Evolutionary conservation across 2,329 filamentous ascomycete genomes (phyloP).

Genomic region (Exophiala lecanii-corni): DNA sequence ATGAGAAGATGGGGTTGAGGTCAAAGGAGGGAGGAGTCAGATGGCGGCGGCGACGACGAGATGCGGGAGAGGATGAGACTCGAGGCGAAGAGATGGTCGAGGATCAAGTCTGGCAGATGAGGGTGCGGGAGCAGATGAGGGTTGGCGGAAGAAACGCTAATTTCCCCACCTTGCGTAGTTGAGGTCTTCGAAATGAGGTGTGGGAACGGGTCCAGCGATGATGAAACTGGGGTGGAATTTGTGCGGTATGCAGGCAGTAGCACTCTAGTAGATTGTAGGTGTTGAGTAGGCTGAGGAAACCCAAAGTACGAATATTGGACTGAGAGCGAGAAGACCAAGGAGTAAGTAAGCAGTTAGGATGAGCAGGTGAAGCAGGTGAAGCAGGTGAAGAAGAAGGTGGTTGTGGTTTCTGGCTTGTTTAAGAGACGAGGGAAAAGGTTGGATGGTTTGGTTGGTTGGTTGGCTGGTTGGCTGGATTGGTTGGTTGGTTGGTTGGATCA

Average conservation of each 20-base stretch:
- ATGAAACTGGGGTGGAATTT: conserved; percentile 21
- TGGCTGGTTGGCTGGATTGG: no score
- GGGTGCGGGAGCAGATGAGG: conserved; percentile 21
- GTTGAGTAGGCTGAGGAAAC: conserved; percentile 7
- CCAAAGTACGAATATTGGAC: conserved; percentile 1
- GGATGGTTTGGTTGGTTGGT: no score
- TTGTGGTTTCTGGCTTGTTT: no score
- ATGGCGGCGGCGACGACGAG: conserved; percentile 10
- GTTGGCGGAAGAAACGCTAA: conserved; percentile 27
- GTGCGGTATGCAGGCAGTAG: conserved; percentile 9
- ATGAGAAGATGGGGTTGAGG: conserved; percentile 8
- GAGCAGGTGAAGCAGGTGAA: conserved; percentile 26
- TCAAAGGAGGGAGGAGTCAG: conserved; percentile 3
- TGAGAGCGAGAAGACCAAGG: background rate
- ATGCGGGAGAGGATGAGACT: conserved; percentile 6
- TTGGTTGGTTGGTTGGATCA: no score
- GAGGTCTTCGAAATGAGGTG: conserved; percentile 26
- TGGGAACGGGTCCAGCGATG: conserved; percentile 22
- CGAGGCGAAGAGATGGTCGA: conserved; percentile 21
- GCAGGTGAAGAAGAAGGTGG: conserved; percentile 1
- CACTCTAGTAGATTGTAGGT: conserved; percentile 5
- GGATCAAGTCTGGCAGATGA: conserved; percentile 17
- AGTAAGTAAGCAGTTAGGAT: conserved; percentile 24
- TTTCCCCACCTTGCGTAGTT: conserved; percentile 28
- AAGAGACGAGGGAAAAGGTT: no score